Conservation (phyloP, 306 rosid species). For the Cicer bijugum region DNA sequence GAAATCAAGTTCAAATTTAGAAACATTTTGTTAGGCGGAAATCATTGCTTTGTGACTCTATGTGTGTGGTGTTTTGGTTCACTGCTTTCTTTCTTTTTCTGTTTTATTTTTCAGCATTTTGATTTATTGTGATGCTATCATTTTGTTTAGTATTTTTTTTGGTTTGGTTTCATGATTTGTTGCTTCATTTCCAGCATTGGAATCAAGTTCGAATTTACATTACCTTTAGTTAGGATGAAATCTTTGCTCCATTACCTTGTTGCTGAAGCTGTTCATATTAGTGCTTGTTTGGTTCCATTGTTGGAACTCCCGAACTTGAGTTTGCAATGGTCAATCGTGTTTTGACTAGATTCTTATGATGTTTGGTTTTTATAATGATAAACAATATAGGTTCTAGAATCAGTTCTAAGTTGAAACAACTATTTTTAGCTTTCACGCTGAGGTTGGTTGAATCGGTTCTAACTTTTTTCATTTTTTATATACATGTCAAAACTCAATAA, state of each 20-base stretch:
- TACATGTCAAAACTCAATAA: too few species aligned
- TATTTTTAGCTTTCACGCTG: too few species aligned
- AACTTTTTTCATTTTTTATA: too few species aligned
- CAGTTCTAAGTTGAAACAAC: too few species aligned
- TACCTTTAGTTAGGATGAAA: slow-evolving; percentile 7
- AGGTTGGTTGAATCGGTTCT: too few species aligned
- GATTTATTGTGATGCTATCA: background rate
- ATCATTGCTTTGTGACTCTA: background rate
- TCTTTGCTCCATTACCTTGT: background rate
- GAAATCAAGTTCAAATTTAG: slow-evolving; percentile 11
- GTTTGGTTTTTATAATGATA: too few species aligned
- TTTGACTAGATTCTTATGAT: too few species aligned
- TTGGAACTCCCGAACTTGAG: background rate
- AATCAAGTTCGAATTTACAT: slow-evolving; percentile 23
- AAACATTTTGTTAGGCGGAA: background rate
- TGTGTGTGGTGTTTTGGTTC: background rate
- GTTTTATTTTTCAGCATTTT: background rate
- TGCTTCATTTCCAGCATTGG: background rate
- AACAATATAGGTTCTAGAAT: too few species aligned
- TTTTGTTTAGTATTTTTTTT: background rate
- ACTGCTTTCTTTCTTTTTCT: background rate
- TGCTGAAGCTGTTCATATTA: too few species aligned
- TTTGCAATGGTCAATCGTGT: too few species aligned
- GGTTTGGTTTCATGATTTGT: background rate
- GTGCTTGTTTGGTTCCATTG: too few species aligned